Percentiles rank a stretch among this genome's conserved stretches.
phyloP scores from a whole-genome alignment of 441 rosid genomes.

The Manihot esculenta region DNA sequence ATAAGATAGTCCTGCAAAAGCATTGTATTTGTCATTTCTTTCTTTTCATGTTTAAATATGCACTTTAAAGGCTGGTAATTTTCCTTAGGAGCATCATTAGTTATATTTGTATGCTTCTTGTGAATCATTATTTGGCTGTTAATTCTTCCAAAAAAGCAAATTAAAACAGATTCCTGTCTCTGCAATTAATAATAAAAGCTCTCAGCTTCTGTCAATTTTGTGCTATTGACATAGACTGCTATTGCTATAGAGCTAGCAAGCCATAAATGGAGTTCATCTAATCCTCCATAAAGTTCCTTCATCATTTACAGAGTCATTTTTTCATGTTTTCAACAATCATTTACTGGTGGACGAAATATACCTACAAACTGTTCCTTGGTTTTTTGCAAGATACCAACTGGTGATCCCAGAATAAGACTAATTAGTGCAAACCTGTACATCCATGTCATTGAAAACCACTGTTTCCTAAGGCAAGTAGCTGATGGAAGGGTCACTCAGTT shows the following conservation, averaged over 20 bases:
- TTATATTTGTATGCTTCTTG: background rate
- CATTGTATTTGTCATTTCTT: background rate
- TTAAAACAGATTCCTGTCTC: background rate
- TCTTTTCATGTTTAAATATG: background rate
- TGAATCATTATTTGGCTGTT: background rate
- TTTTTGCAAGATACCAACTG: slow-evolving; percentile 1
- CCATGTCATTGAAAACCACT: background rate
- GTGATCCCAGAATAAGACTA: background rate
- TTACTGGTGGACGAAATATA: background rate
- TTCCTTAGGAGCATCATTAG: background rate
- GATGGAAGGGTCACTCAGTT: background rate
- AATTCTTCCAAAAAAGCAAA: background rate
- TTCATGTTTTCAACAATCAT: background rate
- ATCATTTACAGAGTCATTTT: background rate
- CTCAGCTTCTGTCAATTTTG: background rate
- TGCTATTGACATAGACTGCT: background rate
- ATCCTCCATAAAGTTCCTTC: background rate
- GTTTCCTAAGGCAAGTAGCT: background rate
- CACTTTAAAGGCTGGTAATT: background rate
- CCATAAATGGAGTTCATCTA: background rate
- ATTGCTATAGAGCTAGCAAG: too few relatives aligned
- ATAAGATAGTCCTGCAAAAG: background rate
- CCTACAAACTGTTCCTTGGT: background rate
- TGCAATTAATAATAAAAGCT: background rate
- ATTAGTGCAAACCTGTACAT: background rate